A percentile compares a stretch with the other conserved stretches of the same genome.
Conservation (phyloP, 495 filamentous ascomycete species). For the Ramalina peruviana region DNA sequence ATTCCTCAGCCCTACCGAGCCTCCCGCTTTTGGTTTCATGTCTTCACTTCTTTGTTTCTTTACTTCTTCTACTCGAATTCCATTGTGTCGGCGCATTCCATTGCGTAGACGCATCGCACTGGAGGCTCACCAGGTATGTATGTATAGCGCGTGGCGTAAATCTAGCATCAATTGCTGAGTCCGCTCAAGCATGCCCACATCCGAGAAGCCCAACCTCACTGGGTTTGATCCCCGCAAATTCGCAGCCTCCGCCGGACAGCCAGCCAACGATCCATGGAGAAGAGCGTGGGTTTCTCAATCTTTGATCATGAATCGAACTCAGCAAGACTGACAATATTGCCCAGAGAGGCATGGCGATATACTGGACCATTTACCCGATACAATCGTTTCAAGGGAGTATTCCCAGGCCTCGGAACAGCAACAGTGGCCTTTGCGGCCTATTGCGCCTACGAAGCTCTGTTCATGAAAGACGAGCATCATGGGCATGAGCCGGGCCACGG, state of each 20-base stretch:
- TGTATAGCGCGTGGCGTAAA: background rate
- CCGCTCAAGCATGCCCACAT: slow-evolving; percentile 11
- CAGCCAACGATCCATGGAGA: slow-evolving; percentile 79
- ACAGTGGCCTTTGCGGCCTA: slow-evolving; percentile 83
- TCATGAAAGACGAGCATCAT: slow-evolving; percentile 64
- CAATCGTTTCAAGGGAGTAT: slow-evolving; percentile 72
- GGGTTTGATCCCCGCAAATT: slow-evolving; percentile 71
- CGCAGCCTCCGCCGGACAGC: slow-evolving; percentile 47
- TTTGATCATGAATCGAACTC: slow-evolving; percentile 3
- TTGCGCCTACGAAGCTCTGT: slow-evolving; percentile 75
- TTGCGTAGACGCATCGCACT: background rate
- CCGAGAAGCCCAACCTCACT: slow-evolving; percentile 54
- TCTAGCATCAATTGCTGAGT: background rate
- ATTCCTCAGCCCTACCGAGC: too few species aligned
- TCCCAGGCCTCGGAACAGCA: slow-evolving; percentile 86
- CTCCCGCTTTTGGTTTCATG: too few species aligned
- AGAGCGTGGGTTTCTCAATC: slow-evolving; percentile 38
- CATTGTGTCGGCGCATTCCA: too few species aligned
- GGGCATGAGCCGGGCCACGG: slow-evolving; percentile 34
- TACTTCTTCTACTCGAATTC: too few species aligned
- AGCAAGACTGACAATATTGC: background rate
- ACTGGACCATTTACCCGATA: slow-evolving; percentile 73
- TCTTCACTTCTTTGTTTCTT: too few species aligned
- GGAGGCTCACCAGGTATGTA: background rate
- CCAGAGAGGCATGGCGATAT: slow-evolving; percentile 90